Conservation (phyloP, 1,139 yeast genomes). For the Yamadazyma membranifaciens region DNA sequence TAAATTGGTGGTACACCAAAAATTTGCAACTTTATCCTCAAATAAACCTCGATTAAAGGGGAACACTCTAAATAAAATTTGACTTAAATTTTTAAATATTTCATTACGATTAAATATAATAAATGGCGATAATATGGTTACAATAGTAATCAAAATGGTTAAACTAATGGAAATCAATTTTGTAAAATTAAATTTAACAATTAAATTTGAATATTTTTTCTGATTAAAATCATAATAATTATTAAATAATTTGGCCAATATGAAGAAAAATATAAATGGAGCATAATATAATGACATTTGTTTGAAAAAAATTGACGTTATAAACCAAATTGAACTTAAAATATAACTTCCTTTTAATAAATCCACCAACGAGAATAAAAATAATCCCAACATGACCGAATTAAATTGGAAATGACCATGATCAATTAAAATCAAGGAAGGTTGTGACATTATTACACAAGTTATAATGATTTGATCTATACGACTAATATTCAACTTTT, state of each 20-base stretch:
- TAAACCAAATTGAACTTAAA: slow-evolving; percentile 77
- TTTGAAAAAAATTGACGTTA: slow-evolving; percentile 76
- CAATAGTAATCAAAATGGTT: slow-evolving; percentile 58
- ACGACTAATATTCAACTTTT: slow-evolving; percentile 50
- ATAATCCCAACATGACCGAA: slow-evolving; percentile 88
- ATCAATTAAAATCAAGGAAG: slow-evolving; percentile 79
- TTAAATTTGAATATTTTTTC: slow-evolving; percentile 10
- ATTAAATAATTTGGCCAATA: slow-evolving; percentile 47
- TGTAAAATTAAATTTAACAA: slow-evolving; percentile 27
- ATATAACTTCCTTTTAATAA: slow-evolving; percentile 62
- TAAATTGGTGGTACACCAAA: slow-evolving; percentile 91
- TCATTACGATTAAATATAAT: slow-evolving; percentile 22
- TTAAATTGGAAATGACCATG: slow-evolving; percentile 98
- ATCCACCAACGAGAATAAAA: slow-evolving; percentile 66
- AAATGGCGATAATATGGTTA: slow-evolving; percentile 61
- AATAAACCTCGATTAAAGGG: slow-evolving; percentile 95
- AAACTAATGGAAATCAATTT: slow-evolving; percentile 61
- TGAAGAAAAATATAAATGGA: slow-evolving; percentile 79
- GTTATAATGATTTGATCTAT: slow-evolving; percentile 77
- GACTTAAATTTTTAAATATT: slow-evolving; percentile 22
- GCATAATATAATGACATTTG: slow-evolving; percentile 96
- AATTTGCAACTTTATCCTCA: slow-evolving; percentile 96
- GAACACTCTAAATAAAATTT: slow-evolving; percentile 66
- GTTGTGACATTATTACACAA: slow-evolving; percentile 75
- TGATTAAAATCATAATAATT: slow-evolving; percentile 19